These are phyloP conservation scores for Paramyrothecium sp. DNA, from an alignment of 2,329 filamentous ascomycete genomes.

Conservation along the genomic window DNA sequence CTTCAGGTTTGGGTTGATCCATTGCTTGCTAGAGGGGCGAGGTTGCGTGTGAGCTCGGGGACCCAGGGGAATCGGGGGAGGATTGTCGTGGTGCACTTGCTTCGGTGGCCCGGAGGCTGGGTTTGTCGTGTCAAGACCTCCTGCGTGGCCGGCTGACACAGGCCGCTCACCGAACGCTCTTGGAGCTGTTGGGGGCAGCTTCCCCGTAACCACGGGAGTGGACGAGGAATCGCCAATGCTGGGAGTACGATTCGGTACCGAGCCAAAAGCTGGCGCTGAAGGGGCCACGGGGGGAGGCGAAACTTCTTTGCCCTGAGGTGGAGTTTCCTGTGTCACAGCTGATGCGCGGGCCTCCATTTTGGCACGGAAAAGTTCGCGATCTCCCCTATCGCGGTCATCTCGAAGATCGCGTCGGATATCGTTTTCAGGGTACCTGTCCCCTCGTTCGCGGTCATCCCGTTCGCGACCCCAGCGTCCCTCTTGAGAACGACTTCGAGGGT, in stretches of 20 bases:
- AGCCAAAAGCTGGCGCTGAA: conserved; percentile 57
- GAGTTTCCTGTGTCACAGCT: conserved; percentile 42
- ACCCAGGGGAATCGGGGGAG: conserved; percentile 49
- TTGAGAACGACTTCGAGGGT: conserved; percentile 64
- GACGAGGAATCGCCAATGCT: conserved; percentile 27
- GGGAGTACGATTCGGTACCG: conserved; percentile 47
- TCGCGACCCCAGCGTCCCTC: conserved; percentile 60
- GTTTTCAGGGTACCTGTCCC: conserved; percentile 39
- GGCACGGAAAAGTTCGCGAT: conserved; percentile 45
- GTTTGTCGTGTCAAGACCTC: conserved; percentile 27
- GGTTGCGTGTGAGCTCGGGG: conserved; percentile 48
- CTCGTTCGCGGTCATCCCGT: conserved; percentile 52
- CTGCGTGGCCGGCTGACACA: conserved; percentile 37
- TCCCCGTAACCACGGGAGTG: conserved; percentile 33
- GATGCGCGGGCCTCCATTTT: conserved; percentile 50
- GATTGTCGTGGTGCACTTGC: conserved; percentile 34
- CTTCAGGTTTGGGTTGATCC: conserved; percentile 55
- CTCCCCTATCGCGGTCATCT: conserved; percentile 45
- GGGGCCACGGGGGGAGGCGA: conserved; percentile 58
- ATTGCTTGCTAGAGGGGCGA: conserved; percentile 57
- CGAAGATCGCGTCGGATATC: conserved; percentile 42
- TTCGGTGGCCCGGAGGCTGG: conserved; percentile 43
- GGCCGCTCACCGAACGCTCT: conserved; percentile 52
- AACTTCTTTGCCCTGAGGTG: conserved; percentile 46
- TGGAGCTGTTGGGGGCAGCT: conserved; percentile 52